A percentile compares a stretch with the other conserved stretches of the same genome.
Evolutionary conservation across 257 asterid genomes (phyloP).

Genomic region (Capsicum baccatum): DNA sequence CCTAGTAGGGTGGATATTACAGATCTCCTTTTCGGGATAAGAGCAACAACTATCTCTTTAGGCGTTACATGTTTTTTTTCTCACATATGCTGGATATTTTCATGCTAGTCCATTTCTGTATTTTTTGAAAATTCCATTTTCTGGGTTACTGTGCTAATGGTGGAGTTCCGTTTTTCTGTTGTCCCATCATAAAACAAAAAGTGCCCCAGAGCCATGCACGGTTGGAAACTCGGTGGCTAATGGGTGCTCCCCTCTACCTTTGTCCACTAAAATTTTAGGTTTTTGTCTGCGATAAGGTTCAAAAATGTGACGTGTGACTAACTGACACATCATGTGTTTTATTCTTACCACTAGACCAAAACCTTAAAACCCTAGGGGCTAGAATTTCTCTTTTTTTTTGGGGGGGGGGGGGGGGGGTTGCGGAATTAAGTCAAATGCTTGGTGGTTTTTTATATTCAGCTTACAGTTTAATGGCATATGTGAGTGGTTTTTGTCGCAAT

Average conservation of each 20-base stretch:
- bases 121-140: slow-evolving; percentile 11
- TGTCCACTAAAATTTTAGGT: neutral
- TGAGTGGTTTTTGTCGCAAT: neutral
- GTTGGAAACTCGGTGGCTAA: neutral
- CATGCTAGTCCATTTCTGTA: neutral
- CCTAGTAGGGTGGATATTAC: neutral
- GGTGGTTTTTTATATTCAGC: neutral
- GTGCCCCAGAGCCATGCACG: neutral
- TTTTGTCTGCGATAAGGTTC: neutral
- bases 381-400: neutral
- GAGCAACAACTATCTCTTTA: neutral
- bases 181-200: neutral
- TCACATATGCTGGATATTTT: neutral
- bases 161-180: neutral
- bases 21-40: neutral
- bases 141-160: neutral
- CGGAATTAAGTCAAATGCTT: neutral
- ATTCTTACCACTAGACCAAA: neutral
- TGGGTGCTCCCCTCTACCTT: neutral
- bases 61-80: neutral
- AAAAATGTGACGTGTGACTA: neutral
- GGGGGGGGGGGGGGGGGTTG: too few species aligned
- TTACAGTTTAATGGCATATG: neutral
- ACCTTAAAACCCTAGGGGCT: neutral
- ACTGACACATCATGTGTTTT: too few species aligned